Evolutionary conservation across 2,329 filamentous ascomycete genomes (phyloP).

Genomic region (Albophoma yamanashiensis): DNA sequence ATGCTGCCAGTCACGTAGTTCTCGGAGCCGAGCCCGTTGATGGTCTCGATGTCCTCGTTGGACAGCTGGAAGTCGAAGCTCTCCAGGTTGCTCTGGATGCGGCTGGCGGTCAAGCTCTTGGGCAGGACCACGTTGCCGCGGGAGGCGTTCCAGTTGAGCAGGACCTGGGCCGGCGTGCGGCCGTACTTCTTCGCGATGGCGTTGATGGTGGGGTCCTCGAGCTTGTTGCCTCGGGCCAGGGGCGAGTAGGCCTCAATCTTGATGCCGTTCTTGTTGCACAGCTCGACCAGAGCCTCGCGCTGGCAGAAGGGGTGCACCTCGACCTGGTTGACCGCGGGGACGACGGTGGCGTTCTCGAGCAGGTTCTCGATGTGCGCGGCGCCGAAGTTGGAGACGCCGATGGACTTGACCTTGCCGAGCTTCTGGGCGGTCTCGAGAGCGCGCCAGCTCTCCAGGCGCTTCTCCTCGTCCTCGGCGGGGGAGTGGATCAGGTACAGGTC

Average conservation of each 20-base stretch:
- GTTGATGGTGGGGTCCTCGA: slow-evolving; percentile 48
- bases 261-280: slow-evolving; percentile 45
- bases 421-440: slow-evolving; percentile 58
- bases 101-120: slow-evolving; percentile 55
- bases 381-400: slow-evolving; percentile 74
- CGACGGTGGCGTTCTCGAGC: slow-evolving; percentile 43
- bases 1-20: slow-evolving; percentile 54
- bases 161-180: slow-evolving; percentile 61
- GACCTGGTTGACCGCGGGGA: slow-evolving; percentile 67
- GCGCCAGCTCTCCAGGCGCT: slow-evolving; percentile 62
- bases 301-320: slow-evolving; percentile 69
- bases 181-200: slow-evolving; percentile 57
- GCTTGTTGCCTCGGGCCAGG: slow-evolving; percentile 25
- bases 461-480: slow-evolving; percentile 56
- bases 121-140: slow-evolving; percentile 64
- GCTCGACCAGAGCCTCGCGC: slow-evolving; percentile 46
- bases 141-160: slow-evolving; percentile 72
- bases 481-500: slow-evolving; percentile 59
- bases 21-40: slow-evolving; percentile 57
- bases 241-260: slow-evolving; percentile 48
- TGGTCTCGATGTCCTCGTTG: slow-evolving; percentile 44
- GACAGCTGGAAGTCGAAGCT: slow-evolving; percentile 53
- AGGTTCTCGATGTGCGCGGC: slow-evolving; percentile 49
- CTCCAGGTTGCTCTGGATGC: slow-evolving; percentile 56
- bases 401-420: slow-evolving; percentile 53